These are phyloP conservation scores for Pichia sp. DNA, from an alignment of 1,139 yeast species.

Conservation along the genomic window DNA sequence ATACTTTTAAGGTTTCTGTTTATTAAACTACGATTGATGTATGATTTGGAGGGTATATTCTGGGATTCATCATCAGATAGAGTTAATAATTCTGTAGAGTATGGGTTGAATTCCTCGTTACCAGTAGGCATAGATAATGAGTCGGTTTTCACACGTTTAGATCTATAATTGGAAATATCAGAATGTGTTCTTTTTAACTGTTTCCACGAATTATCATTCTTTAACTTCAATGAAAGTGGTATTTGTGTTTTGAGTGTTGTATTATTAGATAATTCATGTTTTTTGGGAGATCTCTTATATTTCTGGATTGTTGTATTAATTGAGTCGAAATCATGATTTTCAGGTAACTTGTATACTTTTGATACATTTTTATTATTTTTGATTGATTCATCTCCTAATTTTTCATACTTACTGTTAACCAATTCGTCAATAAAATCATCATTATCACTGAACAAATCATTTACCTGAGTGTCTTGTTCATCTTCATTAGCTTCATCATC, in stretches of 20 bases:
- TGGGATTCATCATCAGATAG: conserved; percentile 10
- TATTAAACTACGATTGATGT: background rate
- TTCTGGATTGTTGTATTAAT: background rate
- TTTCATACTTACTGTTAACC: background rate
- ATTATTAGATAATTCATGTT: background rate
- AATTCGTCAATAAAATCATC: background rate
- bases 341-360: background rate
- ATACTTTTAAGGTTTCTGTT: background rate
- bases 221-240: background rate
- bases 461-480: background rate
- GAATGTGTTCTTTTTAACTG: background rate
- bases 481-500: background rate
- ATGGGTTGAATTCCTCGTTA: conserved; percentile 5
- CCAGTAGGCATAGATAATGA: background rate
- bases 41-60: background rate
- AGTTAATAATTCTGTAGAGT: conserved; percentile 7
- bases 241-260: background rate
- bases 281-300: background rate
- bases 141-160: background rate
- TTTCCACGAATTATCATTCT: background rate
- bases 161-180: background rate
- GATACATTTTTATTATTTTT: background rate
- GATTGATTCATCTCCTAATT: background rate
- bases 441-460: background rate
- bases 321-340: background rate